phyloP scores from a whole-genome alignment of 495 filamentous ascomycete species.

The Penicillium simplicissimum region DNA sequence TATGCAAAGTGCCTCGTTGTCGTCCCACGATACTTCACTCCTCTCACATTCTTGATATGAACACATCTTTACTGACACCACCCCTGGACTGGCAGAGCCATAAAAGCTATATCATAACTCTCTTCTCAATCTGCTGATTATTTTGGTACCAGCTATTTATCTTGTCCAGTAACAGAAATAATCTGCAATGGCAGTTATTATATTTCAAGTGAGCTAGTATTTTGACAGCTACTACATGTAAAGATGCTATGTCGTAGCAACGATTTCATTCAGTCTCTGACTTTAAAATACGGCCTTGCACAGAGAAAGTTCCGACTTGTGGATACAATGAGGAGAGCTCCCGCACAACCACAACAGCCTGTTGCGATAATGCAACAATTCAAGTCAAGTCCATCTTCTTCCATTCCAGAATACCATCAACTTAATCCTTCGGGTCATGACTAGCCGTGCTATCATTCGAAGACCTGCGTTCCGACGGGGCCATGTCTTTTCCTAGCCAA shows the following conservation, averaged over 20 bases:
- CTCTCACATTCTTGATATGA: no score
- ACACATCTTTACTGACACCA: no score
- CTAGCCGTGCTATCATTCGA: constrained; percentile 20
- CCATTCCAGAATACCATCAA: neutral
- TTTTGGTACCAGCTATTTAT: no score
- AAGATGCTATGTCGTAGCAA: neutral
- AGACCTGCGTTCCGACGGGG: constrained; percentile 11
- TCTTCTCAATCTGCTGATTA: no score
- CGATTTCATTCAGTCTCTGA: neutral
- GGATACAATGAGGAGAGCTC: neutral
- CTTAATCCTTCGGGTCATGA: neutral
- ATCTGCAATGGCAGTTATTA: no score
- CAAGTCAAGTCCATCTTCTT: neutral
- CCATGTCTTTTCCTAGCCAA: constrained; percentile 30
- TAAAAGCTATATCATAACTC: no score
- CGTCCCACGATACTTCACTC: no score
- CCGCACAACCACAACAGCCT: neutral
- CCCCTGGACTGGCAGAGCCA: no score
- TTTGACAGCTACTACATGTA: no score
- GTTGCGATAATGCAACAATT: neutral
- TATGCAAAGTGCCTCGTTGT: neutral
- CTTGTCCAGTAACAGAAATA: no score
- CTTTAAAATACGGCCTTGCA: neutral
- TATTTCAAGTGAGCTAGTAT: no score
- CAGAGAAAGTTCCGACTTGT: neutral